Base-by-base conservation (phyloP, 2,329 filamentous ascomycete genomes). In the Calonectria pseudoreteaudii region DNA sequence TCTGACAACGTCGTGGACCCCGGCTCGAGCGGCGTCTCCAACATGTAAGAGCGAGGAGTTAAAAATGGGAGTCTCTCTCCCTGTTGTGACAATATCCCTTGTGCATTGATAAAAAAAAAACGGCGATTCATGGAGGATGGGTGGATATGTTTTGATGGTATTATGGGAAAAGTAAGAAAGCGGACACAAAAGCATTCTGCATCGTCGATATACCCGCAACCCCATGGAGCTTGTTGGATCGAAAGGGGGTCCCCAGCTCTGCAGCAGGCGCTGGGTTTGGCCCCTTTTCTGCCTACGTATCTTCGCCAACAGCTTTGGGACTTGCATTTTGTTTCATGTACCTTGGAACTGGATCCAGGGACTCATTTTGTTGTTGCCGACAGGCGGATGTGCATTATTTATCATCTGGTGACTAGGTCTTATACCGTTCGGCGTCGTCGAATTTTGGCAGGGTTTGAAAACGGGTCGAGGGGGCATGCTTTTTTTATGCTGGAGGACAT, bases 1-100 rank as follows among this genome's bases (percentile, higher is more conserved):
- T 97, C 95, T 13, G 97, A 98, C 85, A 96, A 94, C 78, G 93
- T 96, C 73, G 93, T 89, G 68, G 90, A 91, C 64, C 82, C 83
- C 64, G 81, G 79, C 73, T 82, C 82, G 41, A 79, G 81, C n/a
- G 82, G 81, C 41, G 81, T 85, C 23, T 81, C 81, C 68, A 80
- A 75, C 79, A 84, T 85, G 81, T 85, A 76, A 82, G 30, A 50
- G 60, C 52, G 64, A 58, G n/a, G 70, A 70, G 53, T 50, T 14
- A 70, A 74, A 73, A 68, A 50, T 62, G 73, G 74, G 74, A 68
- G 53, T 65, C 68, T 65, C 68, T 65, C n/a, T 76, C 71, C 74
- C 72, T 72, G 47, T 76, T 81, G 77, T 81, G 78, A 80, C 77
- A 81, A 78, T 76, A 81, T 71, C 73, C 70, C 74, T 73, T 80